These are phyloP conservation scores for Eucalyptus polyanthemos DNA, from an alignment of 345 rosid species.

Conservation along the genomic window DNA sequence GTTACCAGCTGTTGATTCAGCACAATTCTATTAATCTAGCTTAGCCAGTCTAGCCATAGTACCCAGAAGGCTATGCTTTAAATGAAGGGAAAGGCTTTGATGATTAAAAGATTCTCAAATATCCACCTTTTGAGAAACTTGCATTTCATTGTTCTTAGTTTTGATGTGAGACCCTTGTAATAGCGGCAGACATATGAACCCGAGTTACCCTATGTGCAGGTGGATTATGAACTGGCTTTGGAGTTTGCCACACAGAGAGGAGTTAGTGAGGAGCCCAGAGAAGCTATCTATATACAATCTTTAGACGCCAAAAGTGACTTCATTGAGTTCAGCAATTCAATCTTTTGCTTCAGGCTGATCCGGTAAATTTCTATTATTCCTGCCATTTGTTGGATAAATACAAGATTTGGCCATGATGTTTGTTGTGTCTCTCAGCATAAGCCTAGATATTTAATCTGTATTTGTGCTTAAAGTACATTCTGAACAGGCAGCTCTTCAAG, in stretches of 20 bases:
- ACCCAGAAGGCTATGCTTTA: not conserved
- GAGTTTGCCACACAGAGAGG: slow-evolving; percentile 93
- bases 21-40: not conserved
- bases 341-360: slow-evolving; percentile 53
- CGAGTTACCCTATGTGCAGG: slow-evolving; percentile 28
- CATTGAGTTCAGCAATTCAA: slow-evolving; percentile 41
- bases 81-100: not conserved
- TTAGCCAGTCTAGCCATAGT: not conserved
- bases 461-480: not conserved
- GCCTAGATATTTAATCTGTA: not conserved
- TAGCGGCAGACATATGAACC: not conserved
- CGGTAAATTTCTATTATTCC: not conserved
- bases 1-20: not conserved
- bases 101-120: not conserved
- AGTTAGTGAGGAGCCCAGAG: slow-evolving; percentile 81
- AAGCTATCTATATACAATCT: slow-evolving; percentile 40
- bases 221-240: slow-evolving; percentile 91
- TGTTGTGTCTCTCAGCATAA: not conserved
- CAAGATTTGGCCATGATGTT: not conserved
- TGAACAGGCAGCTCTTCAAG: not conserved
- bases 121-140: not conserved
- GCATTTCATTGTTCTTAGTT: not conserved
- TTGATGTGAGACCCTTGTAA: not conserved
- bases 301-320: slow-evolving; percentile 26
- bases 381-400: not conserved